Conservation (phyloP, 345 rosid species). For the Hibiscus trionum region DNA sequence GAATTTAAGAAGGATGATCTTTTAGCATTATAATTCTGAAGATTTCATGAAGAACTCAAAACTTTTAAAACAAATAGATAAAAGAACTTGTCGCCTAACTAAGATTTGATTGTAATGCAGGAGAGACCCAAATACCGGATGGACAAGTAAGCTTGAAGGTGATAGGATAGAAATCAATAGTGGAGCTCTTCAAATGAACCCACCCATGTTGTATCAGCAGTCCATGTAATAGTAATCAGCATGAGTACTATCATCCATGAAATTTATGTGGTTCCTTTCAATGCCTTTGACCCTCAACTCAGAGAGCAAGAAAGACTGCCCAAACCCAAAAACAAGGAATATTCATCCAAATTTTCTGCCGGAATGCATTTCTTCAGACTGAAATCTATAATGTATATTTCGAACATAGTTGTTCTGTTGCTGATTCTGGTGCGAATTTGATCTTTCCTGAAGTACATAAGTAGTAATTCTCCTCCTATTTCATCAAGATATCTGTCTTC, state of each 20-base stretch:
- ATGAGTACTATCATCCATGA: neutral
- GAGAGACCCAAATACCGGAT: neutral
- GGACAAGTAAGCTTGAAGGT: neutral
- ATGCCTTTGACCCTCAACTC: neutral
- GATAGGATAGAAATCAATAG: neutral
- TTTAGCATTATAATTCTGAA: neutral
- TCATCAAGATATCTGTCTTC: neutral
- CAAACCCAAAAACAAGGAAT: neutral
- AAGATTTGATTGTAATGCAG: neutral
- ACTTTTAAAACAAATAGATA: neutral
- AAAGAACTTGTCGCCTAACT: neutral
- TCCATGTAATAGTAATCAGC: neutral
- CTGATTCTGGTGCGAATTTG: neutral
- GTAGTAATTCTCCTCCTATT: neutral
- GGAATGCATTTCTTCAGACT: neutral
- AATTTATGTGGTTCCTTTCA: neutral
- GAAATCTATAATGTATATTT: slow-evolving; percentile 2
- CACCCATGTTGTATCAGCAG: neutral
- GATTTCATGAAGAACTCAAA: neutral
- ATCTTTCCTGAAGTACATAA: neutral
- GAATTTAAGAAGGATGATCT: neutral
- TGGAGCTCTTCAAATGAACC: neutral
- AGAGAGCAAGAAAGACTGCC: neutral
- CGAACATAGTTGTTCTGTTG: neutral
- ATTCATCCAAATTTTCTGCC: neutral